A percentile compares a stretch with the other conserved stretches of the same genome.
phyloP scores from a whole-genome alignment of 306 rosid genomes.

The Oemleria cerasiformis region DNA sequence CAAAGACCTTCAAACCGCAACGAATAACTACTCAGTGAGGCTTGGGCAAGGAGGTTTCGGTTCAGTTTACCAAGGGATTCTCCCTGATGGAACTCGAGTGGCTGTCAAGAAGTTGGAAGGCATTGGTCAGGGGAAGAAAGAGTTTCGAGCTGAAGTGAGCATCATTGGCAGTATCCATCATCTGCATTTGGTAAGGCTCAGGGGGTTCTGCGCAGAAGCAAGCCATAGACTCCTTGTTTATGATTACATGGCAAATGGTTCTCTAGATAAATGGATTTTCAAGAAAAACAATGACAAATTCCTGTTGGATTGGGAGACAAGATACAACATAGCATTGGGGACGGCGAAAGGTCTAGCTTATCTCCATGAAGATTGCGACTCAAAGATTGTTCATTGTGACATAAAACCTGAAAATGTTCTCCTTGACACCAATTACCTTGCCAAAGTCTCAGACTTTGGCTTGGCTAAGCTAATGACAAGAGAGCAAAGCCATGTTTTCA shows the following conservation, averaged over 20 bases:
- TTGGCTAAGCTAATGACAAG: constrained; percentile 81
- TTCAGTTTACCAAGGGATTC: constrained; percentile 75
- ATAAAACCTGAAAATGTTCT: constrained; percentile 96
- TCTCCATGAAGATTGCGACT: constrained; percentile 85
- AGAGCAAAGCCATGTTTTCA: constrained; percentile 89
- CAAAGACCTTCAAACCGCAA: constrained; percentile 67
- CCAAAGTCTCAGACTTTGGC: constrained; percentile 91
- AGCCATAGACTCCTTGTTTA: constrained; percentile 74
- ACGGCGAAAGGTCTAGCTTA: constrained; percentile 92
- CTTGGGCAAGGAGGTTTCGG: constrained; percentile 97
- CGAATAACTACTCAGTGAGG: constrained; percentile 70
- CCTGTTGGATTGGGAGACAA: constrained; percentile 69
- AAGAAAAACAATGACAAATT: constrained; percentile 47
- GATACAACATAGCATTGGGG: constrained; percentile 77
- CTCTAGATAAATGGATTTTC: constrained; percentile 86
- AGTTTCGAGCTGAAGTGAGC: constrained; percentile 93
- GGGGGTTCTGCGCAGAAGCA: constrained; percentile 88
- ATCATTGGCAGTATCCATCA: constrained; percentile 95
- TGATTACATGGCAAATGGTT: constrained; percentile 83
- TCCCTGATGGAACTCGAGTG: constrained; percentile 64
- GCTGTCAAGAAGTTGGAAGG: constrained; percentile 93
- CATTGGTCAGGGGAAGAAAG: constrained; percentile 93
- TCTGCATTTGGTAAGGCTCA: constrained; percentile 72
- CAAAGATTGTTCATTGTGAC: constrained; percentile 88
- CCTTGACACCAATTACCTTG: constrained; percentile 61